These are phyloP conservation scores for Globisporangium mamillatum DNA, from an alignment of 352 stramenopile genomes.

Conservation along the genomic window DNA sequence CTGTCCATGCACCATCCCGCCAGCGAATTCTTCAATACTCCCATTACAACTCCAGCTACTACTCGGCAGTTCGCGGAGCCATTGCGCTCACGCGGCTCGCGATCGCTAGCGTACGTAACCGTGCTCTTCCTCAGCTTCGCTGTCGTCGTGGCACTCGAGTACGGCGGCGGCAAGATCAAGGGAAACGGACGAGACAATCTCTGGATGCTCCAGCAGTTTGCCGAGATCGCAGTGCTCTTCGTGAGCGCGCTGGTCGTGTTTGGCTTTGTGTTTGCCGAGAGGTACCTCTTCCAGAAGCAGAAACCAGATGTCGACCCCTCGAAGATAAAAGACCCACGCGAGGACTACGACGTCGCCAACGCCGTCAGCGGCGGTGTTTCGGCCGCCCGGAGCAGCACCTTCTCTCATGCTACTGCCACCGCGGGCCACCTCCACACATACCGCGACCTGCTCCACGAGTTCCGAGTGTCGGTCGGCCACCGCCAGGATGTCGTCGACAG, in stretches of 20 bases:
- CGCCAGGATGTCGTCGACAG: slow-evolving; percentile 2
- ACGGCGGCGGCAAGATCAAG: slow-evolving; percentile 16
- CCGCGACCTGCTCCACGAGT: slow-evolving; percentile 6
- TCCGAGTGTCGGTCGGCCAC: slow-evolving; percentile 1
- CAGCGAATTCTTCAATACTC: background rate
- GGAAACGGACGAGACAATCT: slow-evolving; percentile 4
- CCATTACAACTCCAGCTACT: too few relatives aligned
- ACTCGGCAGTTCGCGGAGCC: slow-evolving; percentile 6
- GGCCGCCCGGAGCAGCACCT: background rate
- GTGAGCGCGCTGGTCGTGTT: slow-evolving; percentile 9
- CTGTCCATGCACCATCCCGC: background rate
- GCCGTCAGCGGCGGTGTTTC: background rate
- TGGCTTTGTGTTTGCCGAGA: slow-evolving; percentile 10
- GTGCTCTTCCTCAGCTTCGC: slow-evolving; percentile 10
- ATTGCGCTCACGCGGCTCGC: slow-evolving; percentile 1
- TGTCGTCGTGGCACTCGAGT: slow-evolving; percentile 8
- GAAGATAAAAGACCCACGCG: slow-evolving; percentile 2
- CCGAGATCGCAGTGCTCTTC: slow-evolving; percentile 9
- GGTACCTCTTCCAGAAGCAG: background rate
- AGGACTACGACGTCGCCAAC: slow-evolving; percentile 10
- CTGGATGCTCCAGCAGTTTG: slow-evolving; percentile 16
- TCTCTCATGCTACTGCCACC: background rate
- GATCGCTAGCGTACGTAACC: background rate
- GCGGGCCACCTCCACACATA: slow-evolving; percentile 7
- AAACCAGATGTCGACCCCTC: background rate